A percentile compares a stretch with the other conserved stretches of the same genome.
phyloP scores from a whole-genome alignment of 2,329 filamentous ascomycete species.

The Cylindrodendrum hubeiense region DNA sequence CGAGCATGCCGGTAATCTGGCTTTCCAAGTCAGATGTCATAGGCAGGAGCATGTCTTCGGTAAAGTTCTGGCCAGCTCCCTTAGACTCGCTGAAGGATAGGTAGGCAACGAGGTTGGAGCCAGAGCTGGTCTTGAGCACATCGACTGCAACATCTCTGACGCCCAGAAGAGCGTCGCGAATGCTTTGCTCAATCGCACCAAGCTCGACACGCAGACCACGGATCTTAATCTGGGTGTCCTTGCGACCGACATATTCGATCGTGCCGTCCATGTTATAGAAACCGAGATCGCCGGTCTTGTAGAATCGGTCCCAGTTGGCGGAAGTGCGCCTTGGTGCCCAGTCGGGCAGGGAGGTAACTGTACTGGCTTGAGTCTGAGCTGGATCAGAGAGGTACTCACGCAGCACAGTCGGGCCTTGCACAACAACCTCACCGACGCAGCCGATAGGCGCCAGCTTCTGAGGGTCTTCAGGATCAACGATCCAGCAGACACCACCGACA shows the following conservation, averaged over 20 bases:
- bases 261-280: conserved; percentile 3
- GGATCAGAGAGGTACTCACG: conserved; percentile 59
- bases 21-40: background rate
- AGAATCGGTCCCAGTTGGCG: background rate
- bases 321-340: background rate
- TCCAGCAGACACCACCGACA: conserved; percentile 19
- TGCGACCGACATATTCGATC: conserved; percentile 27
- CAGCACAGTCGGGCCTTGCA: conserved; percentile 53
- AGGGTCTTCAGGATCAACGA: conserved; percentile 19
- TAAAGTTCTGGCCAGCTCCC: conserved; percentile 6
- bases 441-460: conserved; percentile 23
- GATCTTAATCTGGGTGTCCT: conserved; percentile 47
- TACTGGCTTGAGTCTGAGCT: background rate
- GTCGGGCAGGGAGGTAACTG: background rate
- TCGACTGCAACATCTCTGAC: conserved; percentile 3
- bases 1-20: conserved; percentile 4
- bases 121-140: background rate
- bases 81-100: background rate
- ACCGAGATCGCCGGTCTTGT: conserved; percentile 4
- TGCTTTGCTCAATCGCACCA: conserved; percentile 1
- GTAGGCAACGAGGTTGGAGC: conserved; percentile 14
- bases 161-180: background rate
- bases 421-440: conserved; percentile 26
- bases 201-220: conserved; percentile 48
- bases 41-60: background rate